phyloP scores from a whole-genome alignment of 2,329 filamentous ascomycete genomes.

The Paecilomyces dactylethromorphus region DNA sequence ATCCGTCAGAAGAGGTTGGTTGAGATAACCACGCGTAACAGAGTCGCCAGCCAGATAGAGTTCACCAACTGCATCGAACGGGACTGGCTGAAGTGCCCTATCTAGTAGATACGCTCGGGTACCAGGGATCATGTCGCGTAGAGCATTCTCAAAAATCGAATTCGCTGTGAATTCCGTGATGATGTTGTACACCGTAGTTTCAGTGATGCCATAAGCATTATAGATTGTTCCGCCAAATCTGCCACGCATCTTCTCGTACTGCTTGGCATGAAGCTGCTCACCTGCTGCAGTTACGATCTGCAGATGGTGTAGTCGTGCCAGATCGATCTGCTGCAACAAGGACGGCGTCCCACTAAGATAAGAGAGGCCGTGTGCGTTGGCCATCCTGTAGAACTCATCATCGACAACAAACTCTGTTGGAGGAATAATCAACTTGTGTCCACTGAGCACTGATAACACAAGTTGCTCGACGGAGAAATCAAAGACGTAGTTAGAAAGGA shows the following conservation, averaged over 20 bases:
- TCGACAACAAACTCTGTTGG: background rate
- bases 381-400: background rate
- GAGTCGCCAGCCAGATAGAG: background rate
- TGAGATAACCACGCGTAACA: background rate
- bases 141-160: background rate
- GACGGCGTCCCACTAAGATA: background rate
- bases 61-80: background rate
- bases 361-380: background rate
- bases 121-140: background rate
- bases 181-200: constrained; percentile 1
- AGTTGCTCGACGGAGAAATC: background rate
- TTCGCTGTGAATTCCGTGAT: background rate
- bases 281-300: background rate
- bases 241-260: background rate
- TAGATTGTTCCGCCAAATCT: background rate
- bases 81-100: background rate
- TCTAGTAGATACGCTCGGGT: background rate
- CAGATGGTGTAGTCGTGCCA: background rate
- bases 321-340: background rate
- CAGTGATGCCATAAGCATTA: background rate
- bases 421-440: background rate
- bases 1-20: background rate
- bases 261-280: background rate
- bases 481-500: background rate
- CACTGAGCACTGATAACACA: background rate